A percentile compares a stretch with the other conserved stretches of the same genome.
phyloP scores from a whole-genome alignment of 352 stramenopile genomes.

The Globisporangium abappressorium region DNA sequence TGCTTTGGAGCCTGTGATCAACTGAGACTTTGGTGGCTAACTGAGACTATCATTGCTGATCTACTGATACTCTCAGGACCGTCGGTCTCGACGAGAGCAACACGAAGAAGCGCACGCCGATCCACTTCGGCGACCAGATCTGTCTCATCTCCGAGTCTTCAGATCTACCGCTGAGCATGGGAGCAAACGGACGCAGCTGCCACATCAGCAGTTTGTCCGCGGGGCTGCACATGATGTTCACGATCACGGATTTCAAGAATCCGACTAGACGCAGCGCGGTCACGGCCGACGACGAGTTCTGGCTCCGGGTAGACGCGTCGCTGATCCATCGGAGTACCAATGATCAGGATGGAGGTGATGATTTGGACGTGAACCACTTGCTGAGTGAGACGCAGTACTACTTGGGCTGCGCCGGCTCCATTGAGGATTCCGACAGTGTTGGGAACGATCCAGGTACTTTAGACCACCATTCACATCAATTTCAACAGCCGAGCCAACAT shows the following conservation, averaged over 20 bases:
- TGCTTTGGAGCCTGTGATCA: no score
- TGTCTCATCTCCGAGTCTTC: slow-evolving; percentile 48
- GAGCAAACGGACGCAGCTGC: slow-evolving; percentile 36
- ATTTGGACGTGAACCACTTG: slow-evolving; percentile 35
- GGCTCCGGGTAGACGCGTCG: slow-evolving; percentile 43
- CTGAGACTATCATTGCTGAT: neutral
- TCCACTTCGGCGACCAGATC: slow-evolving; percentile 62
- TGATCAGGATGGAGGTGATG: neutral
- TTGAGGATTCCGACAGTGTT: slow-evolving; percentile 24
- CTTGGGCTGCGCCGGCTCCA: slow-evolving; percentile 46
- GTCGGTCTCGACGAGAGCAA: slow-evolving; percentile 41
- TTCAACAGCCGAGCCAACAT: neutral
- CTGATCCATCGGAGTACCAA: slow-evolving; percentile 11
- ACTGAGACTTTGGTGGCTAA: neutral
- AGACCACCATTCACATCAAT: neutral
- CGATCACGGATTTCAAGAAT: slow-evolving; percentile 56
- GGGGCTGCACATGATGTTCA: slow-evolving; percentile 64
- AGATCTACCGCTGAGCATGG: slow-evolving; percentile 48
- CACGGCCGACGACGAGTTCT: slow-evolving; percentile 45
- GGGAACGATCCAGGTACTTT: no score
- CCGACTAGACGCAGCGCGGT: slow-evolving; percentile 42
- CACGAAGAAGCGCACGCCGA: slow-evolving; percentile 37
- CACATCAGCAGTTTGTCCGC: slow-evolving; percentile 18
- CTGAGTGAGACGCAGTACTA: slow-evolving; percentile 56
- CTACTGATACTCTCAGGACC: slow-evolving; percentile 17